These are phyloP conservation scores for Cenchrus americanus DNA, from an alignment of 176 grass and related monocot species.

Conservation along the genomic window DNA sequence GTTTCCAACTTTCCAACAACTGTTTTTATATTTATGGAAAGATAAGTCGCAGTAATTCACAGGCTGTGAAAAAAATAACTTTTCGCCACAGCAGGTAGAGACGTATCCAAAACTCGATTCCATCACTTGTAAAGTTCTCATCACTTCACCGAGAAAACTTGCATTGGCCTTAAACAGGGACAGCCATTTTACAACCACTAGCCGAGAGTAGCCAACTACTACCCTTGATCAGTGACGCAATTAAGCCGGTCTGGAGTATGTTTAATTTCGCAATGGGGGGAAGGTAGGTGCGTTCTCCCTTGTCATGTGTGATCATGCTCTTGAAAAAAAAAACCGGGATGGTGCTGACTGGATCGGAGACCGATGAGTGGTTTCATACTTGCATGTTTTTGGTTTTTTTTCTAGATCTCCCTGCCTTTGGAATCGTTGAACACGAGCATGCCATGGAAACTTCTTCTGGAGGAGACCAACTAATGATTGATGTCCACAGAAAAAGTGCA, in stretches of 20 bases:
- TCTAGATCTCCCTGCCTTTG: neutral
- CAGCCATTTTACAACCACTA: constrained; percentile 19
- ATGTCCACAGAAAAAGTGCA: neutral
- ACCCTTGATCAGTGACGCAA: neutral
- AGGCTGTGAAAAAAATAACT: too few species aligned
- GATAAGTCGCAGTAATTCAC: neutral
- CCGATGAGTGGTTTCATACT: constrained; percentile 23
- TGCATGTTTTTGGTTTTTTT: constrained; percentile 29
- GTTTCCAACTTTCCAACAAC: neutral
- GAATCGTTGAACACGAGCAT: constrained; percentile 43
- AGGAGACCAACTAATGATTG: constrained; percentile 16
- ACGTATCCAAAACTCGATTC: neutral
- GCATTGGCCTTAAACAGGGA: constrained; percentile 1
- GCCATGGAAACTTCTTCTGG: constrained; percentile 14
- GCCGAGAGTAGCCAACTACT: neutral
- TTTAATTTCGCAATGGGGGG: neutral
- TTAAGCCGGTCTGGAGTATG: neutral
- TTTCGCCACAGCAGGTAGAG: neutral
- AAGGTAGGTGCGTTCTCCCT: constrained; percentile 5
- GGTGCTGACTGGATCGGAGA: constrained; percentile 17
- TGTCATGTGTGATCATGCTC: neutral
- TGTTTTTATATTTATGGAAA: neutral
- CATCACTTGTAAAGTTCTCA: neutral
- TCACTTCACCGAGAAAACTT: neutral
- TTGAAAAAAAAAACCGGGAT: neutral